Conservation (phyloP, 2,329 filamentous ascomycete species). For the Penicillium digitatum region DNA sequence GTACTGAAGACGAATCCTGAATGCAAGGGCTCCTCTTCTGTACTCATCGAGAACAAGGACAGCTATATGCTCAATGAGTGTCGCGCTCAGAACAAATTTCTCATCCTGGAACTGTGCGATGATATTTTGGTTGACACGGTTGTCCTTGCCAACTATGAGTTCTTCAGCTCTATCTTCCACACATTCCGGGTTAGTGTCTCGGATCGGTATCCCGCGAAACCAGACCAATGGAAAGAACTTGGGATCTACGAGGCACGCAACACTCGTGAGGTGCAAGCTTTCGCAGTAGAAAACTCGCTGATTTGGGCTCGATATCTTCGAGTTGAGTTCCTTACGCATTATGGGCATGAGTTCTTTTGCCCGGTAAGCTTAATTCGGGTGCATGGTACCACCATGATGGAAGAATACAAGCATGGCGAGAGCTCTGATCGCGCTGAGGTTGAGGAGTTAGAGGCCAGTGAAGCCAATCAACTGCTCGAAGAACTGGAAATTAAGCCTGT, state of each 20-base stretch:
- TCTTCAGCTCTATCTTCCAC: slow-evolving; percentile 95
- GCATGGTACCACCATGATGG: slow-evolving; percentile 89
- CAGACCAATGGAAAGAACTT: slow-evolving; percentile 84
- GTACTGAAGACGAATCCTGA: slow-evolving; percentile 84
- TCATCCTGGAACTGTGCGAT: slow-evolving; percentile 91
- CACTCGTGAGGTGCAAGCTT: slow-evolving; percentile 88
- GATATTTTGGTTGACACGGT: slow-evolving; percentile 84
- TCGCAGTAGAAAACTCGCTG: slow-evolving; percentile 86
- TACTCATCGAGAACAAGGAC: slow-evolving; percentile 95
- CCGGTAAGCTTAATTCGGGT: slow-evolving; percentile 85
- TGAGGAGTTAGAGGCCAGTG: slow-evolving; percentile 54
- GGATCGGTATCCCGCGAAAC: slow-evolving; percentile 88
- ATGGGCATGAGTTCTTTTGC: slow-evolving; percentile 95
- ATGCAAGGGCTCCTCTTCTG: slow-evolving; percentile 80
- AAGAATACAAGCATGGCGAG: slow-evolving; percentile 85
- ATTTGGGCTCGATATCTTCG: slow-evolving; percentile 94
- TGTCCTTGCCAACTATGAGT: slow-evolving; percentile 97
- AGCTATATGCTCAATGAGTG: slow-evolving; percentile 97
- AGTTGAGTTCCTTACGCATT: slow-evolving; percentile 88
- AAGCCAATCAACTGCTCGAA: slow-evolving; percentile 18
- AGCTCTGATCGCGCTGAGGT: slow-evolving; percentile 58
- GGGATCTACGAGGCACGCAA: slow-evolving; percentile 90
- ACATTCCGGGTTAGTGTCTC: slow-evolving; percentile 88
- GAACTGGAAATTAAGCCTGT: slow-evolving; percentile 15
- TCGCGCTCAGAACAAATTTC: slow-evolving; percentile 78